Evolutionary conservation across 2,329 filamentous ascomycete genomes (phyloP), one percentile per base, ranked within the genome.

Genomic region (Diaporthe humulicola): DNA sequence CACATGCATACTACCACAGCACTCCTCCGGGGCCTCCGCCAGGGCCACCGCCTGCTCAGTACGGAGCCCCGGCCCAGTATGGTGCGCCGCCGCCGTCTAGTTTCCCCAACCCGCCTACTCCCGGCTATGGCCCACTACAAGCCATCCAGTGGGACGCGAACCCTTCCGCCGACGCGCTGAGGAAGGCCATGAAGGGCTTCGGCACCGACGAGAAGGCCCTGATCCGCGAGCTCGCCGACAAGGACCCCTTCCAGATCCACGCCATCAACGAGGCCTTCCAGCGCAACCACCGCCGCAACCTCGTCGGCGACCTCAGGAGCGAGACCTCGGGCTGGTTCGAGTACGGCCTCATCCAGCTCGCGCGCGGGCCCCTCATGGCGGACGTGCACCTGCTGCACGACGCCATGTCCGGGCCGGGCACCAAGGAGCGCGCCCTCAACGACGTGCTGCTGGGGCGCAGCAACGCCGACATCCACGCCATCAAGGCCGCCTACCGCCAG

Each of bases 101-200:
- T 10, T 69, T 52, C 54, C 74, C 93, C 15, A 91, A 92, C 1
- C 89, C 90, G 15, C 90, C 94, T 0, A 94, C 94, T 0, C 84
- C 89, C 0, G 96, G 96, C 48, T 98, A 98, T 80, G 91, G 91
- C 3, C 89, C 93, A 0, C 90, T 91, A 17, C 93, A 94, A 79
- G 86, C 90, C 60, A 93, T 94, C 57, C 88, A 90, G 40, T 93
- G 89, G 87, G 92, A 98, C 77, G 93, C 91, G 64, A 88, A 86
- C 4, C 85, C 87, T 17, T 92, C 97, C 78, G 93, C 95, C 0
- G 90, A 95, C 74, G 90, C 88, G 5, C 86, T 98, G 30, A 91
- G 95, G 71, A 90, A 90, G 78, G 95, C 96, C 2, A 98, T 98
- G 95, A 98, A 98, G 84, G 95, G 83, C 0, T 94, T 98, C 76